Evolutionary conservation across 139 green algal genomes (phyloP).

Genomic region (Astrephomene gubernaculifera): DNA sequence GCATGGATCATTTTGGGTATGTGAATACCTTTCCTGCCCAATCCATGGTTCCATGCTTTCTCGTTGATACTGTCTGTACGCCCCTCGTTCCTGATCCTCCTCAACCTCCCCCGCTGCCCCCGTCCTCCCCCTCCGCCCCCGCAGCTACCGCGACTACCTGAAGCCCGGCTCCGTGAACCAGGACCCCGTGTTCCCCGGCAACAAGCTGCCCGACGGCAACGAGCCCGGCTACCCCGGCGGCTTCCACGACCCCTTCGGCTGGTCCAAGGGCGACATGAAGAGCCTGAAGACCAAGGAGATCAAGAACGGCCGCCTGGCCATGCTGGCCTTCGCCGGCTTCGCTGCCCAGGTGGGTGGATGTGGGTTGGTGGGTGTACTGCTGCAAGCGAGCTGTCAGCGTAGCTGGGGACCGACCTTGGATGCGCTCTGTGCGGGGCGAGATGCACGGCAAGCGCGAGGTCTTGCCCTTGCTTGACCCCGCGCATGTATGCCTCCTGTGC

Average conservation of each 20-base stretch:
- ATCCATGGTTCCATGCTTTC: no score
- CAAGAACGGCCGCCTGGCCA: conserved; percentile 87
- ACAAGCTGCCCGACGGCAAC: conserved; percentile 62
- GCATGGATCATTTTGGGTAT: no score
- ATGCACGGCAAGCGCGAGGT: no score
- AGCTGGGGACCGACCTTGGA: no score
- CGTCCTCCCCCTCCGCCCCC: no score
- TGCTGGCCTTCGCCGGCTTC: conserved; percentile 75
- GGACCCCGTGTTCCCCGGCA: conserved; percentile 74
- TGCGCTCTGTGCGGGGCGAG: no score
- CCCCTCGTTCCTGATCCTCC: no score
- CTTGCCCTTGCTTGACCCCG: not conserved
- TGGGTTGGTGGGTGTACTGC: no score
- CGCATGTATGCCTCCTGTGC: conserved; percentile 33
- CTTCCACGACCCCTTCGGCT: conserved; percentile 84
- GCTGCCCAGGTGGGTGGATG: conserved; percentile 58
- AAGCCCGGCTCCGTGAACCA: conserved; percentile 80
- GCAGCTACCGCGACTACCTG: conserved; percentile 81
- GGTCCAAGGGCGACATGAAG: conserved; percentile 74
- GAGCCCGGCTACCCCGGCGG: conserved; percentile 76
- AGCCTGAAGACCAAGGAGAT: conserved; percentile 88
- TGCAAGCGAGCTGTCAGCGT: no score
- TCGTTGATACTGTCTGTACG: no score
- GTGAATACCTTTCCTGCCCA: no score
- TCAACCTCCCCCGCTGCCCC: no score